phyloP scores from a whole-genome alignment of 2,329 filamentous ascomycete genomes.

The Exophiala oligosperma region DNA sequence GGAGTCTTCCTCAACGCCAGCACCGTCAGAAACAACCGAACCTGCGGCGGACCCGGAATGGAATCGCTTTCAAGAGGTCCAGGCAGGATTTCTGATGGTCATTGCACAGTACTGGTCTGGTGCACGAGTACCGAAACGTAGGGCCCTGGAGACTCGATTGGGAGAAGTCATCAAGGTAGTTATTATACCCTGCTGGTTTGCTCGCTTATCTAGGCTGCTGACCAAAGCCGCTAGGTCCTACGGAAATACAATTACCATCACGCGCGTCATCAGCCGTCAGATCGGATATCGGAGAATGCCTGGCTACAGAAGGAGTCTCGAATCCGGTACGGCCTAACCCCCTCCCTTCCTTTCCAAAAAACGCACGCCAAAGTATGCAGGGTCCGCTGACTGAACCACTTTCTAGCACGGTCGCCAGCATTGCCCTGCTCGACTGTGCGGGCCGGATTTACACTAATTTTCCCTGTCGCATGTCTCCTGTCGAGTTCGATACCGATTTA shows the following conservation, averaged over 20 bases:
- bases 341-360: too few relatives aligned
- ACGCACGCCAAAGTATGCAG: not conserved
- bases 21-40: conserved; percentile 6
- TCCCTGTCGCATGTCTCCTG: conserved; percentile 41
- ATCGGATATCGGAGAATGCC: conserved; percentile 38
- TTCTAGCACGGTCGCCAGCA: conserved; percentile 39
- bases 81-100: conserved; percentile 44
- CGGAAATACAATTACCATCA: conserved; percentile 41
- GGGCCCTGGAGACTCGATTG: conserved; percentile 46
- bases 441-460: conserved; percentile 49
- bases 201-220: not conserved
- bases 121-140: conserved; percentile 37
- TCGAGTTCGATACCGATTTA: conserved; percentile 46
- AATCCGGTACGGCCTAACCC: conserved; percentile 38
- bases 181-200: not conserved
- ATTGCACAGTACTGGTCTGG: conserved; percentile 48
- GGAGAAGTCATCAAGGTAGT: conserved; percentile 43
- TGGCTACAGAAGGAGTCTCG: conserved; percentile 48
- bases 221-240: conserved; percentile 33
- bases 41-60: conserved; percentile 33
- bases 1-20: conserved; percentile 6
- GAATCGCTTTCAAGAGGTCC: conserved; percentile 42
- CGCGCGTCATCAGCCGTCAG: conserved; percentile 39
- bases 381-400: not conserved
- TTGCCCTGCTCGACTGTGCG: conserved; percentile 46